Percentiles rank a stretch among this genome's conserved stretches.
phyloP scores from a whole-genome alignment of 2,329 filamentous ascomycete species.

The Grosmannia huntii region DNA sequence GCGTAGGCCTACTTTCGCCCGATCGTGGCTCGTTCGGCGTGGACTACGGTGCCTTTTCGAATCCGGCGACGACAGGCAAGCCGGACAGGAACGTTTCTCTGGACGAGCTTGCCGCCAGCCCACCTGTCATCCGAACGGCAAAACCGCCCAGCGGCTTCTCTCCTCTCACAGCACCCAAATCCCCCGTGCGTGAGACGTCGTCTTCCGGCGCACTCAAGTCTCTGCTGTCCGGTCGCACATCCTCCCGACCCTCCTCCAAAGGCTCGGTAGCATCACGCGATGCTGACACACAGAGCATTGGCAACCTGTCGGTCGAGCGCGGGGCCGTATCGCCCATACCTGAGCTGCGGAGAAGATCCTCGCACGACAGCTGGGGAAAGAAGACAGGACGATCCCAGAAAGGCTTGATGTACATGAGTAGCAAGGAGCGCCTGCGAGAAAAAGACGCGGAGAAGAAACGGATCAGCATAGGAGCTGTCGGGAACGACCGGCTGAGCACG shows the following conservation, averaged over 20 bases:
- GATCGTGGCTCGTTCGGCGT: slow-evolving; percentile 49
- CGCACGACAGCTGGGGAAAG: slow-evolving; percentile 50
- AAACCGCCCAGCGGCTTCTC: slow-evolving; percentile 70
- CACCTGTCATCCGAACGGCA: slow-evolving; percentile 69
- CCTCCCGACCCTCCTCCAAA: slow-evolving; percentile 46
- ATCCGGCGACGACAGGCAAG: slow-evolving; percentile 35
- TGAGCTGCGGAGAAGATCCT: slow-evolving; percentile 39
- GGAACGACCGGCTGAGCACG: slow-evolving; percentile 21
- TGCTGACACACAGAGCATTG: slow-evolving; percentile 49
- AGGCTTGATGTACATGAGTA: slow-evolving; percentile 61
- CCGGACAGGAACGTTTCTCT: slow-evolving; percentile 34
- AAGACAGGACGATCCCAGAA: slow-evolving; percentile 40
- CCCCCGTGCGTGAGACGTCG: slow-evolving; percentile 29
- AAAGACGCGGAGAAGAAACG: slow-evolving; percentile 51
- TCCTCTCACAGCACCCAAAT: slow-evolving; percentile 51
- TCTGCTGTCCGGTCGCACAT: slow-evolving; percentile 37
- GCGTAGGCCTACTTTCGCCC: slow-evolving; percentile 21
- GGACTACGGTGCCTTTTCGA: slow-evolving; percentile 56
- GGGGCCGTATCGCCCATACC: slow-evolving; percentile 29
- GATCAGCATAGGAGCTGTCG: slow-evolving; percentile 27
- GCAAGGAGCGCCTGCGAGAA: slow-evolving; percentile 52
- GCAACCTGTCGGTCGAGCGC: slow-evolving; percentile 51
- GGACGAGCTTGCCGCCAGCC: slow-evolving; percentile 46
- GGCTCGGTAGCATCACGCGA: slow-evolving; percentile 41
- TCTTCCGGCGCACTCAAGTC: slow-evolving; percentile 39